Percentiles rank a stretch among this genome's conserved stretches.
Conservation (phyloP, 805 yeast genomes). For the Pichia eremophila region DNA sequence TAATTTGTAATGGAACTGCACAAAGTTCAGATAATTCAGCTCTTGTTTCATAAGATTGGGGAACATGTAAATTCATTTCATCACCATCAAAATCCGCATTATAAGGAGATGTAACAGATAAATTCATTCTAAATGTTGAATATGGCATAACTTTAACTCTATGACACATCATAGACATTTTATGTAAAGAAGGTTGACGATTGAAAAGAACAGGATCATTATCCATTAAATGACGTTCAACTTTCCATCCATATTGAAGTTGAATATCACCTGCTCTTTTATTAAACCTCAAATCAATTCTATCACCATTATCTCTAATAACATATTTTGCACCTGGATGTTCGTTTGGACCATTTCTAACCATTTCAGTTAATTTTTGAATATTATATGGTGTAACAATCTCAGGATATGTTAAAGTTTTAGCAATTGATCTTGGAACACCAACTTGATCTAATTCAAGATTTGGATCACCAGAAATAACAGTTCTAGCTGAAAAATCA, state of each 20-base stretch:
- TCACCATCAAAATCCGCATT: constrained; percentile 99
- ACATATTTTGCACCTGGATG: constrained; percentile 99
- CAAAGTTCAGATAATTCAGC: constrained; percentile 92
- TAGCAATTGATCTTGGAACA: constrained; percentile 94
- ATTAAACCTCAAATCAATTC: constrained; percentile 94
- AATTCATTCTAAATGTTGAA: constrained; percentile 90
- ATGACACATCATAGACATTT: constrained; percentile 99
- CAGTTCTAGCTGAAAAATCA: constrained; percentile 97
- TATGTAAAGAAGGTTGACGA: constrained; percentile 98
- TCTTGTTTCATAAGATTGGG: constrained; percentile 95
- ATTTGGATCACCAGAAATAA: constrained; percentile 98
- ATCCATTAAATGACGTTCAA: constrained; percentile 96
- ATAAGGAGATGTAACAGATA: constrained; percentile 98
- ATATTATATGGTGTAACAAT: constrained; percentile 96
- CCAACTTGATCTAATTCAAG: constrained; percentile 97
- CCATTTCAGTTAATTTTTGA: constrained; percentile 84
- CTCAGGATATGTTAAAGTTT: constrained; percentile 93
- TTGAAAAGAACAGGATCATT: constrained; percentile 95
- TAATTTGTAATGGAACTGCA: constrained; percentile 96
- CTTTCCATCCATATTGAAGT: constrained; percentile 97
- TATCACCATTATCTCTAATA: constrained; percentile 96
- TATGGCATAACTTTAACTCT: constrained; percentile 98
- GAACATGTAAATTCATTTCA: constrained; percentile 99
- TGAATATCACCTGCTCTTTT: constrained; percentile 98
- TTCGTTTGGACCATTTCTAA: constrained; percentile 96